Conservation (phyloP, 352 stramenopile genomes). For the Pythium volutum region DNA sequence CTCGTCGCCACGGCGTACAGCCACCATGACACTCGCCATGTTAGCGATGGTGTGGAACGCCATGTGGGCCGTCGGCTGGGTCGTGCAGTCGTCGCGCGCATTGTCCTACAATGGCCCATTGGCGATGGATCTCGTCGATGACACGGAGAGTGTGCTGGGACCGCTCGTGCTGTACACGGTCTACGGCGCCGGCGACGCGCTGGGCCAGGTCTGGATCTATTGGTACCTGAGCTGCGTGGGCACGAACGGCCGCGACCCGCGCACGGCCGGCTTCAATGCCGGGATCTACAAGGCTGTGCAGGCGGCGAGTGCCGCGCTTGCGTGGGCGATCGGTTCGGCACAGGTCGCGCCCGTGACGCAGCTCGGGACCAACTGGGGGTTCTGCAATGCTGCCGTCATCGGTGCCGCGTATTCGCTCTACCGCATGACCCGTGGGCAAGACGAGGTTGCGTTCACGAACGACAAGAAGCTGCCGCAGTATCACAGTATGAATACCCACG, state of each 20-base stretch:
- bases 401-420: constrained; percentile 19
- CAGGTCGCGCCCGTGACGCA: constrained; percentile 25
- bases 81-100: constrained; percentile 22
- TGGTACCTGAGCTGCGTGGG: constrained; percentile 67
- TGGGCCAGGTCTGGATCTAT: constrained; percentile 79
- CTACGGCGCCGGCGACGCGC: constrained; percentile 70
- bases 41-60: constrained; percentile 27
- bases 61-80: constrained; percentile 42
- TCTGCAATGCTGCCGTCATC: constrained; percentile 25
- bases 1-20: not conserved
- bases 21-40: constrained; percentile 8
- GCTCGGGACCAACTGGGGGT: constrained; percentile 36
- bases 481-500: too few relatives aligned
- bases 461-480: too few relatives aligned
- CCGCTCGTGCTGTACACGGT: constrained; percentile 59
- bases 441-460: too few relatives aligned
- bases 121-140: constrained; percentile 26
- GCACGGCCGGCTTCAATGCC: constrained; percentile 46
- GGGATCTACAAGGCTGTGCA: constrained; percentile 75
- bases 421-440: not conserved
- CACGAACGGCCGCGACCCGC: constrained; percentile 26
- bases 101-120: constrained; percentile 24
- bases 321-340: constrained; percentile 38
- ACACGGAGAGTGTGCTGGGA: constrained; percentile 9
- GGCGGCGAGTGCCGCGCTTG: constrained; percentile 28